These are phyloP conservation scores for Arachis stenosperma DNA, from an alignment of 306 rosid genomes.

Conservation along the genomic window DNA sequence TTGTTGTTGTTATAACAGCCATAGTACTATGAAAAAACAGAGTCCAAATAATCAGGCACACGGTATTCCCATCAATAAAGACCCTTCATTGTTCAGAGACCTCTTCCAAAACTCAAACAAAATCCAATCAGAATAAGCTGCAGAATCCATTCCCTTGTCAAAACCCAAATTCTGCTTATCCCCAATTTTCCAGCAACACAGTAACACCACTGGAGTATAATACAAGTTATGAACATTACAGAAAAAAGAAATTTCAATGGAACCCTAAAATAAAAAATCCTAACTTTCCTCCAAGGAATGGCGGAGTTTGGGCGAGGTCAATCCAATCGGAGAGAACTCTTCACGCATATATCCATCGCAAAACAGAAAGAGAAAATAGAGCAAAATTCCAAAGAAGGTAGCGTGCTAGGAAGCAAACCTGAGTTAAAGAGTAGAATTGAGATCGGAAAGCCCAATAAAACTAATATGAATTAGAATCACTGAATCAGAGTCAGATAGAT, in stretches of 20 bases:
- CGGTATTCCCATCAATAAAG: neutral
- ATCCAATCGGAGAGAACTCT: neutral
- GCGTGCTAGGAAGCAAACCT: neutral
- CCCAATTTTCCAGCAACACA: neutral
- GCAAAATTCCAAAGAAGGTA: neutral
- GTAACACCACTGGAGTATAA: neutral
- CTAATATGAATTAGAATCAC: neutral
- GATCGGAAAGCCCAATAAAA: neutral
- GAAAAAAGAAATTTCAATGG: neutral
- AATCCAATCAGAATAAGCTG: neutral
- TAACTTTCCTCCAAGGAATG: conserved; percentile 1
- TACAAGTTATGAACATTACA: neutral
- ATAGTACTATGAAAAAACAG: neutral
- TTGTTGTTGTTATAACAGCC: neutral
- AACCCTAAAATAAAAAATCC: neutral
- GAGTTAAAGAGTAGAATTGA: neutral
- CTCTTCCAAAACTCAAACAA: neutral
- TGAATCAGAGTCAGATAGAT: neutral
- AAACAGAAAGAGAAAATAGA: neutral
- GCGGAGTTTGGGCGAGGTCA: neutral
- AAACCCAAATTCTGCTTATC: neutral
- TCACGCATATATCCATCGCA: conserved; percentile 9
- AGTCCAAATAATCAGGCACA: neutral
- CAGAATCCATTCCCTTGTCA: neutral
- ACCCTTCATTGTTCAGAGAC: neutral